Evolutionary conservation across 371 early-diverging fungal genomes (phyloP).

Genomic region (Syncephalis fuscata): DNA sequence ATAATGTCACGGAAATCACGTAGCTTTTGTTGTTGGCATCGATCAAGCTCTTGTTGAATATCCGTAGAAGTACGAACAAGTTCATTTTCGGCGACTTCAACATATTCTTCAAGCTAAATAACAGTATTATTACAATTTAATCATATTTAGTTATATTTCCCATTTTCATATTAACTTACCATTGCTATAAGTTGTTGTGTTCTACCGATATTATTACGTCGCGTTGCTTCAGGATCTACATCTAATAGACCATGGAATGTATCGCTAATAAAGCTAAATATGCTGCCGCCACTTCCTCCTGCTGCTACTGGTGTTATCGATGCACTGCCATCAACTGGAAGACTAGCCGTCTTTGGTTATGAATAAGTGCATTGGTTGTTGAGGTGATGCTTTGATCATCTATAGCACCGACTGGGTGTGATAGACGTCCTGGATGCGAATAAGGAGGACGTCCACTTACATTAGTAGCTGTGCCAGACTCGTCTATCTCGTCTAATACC

Average conservation of each 20-base stretch:
- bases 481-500: not conserved
- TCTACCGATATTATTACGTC: conserved; percentile 75
- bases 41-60: conserved; percentile 74
- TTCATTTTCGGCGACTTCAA: conserved; percentile 49
- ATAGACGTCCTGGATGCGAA: conserved; percentile 2
- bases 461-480: not conserved
- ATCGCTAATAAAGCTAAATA: conserved; percentile 47
- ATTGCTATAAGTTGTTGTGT: conserved; percentile 66
- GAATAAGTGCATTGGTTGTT: too few relatives aligned
- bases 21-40: conserved; percentile 83
- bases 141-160: not conserved
- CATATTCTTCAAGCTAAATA: conserved; percentile 48
- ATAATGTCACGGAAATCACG: conserved; percentile 67
- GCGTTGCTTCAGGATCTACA: conserved; percentile 82
- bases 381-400: not conserved
- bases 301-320: conserved; percentile 6
- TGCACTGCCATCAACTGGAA: conserved; percentile 11
- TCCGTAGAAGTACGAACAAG: conserved; percentile 52
- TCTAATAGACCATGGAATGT: conserved; percentile 80
- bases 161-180: conserved; percentile 9
- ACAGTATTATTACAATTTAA: not conserved
- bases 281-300: conserved; percentile 22
- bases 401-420: conserved; percentile 15
- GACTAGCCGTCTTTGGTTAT: conserved; percentile 3
- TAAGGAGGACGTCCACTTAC: not conserved